A percentile compares a stretch with the other conserved stretches of the same genome.
These are phyloP conservation scores for Calonectria hongkongensis DNA, from an alignment of 2,329 filamentous ascomycete species.

Conservation along the genomic window DNA sequence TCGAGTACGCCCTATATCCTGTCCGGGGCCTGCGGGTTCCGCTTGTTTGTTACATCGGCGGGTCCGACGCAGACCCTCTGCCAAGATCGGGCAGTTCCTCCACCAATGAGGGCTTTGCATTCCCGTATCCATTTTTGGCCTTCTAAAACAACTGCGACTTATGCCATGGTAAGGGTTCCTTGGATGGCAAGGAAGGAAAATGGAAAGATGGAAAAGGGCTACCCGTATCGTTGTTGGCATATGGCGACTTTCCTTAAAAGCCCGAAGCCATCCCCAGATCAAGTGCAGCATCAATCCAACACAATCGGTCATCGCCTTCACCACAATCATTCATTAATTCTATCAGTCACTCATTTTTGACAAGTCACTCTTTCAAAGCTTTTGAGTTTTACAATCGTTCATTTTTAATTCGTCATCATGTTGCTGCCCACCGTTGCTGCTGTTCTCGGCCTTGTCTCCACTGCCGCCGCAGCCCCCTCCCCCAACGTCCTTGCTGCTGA, in stretches of 20 bases:
- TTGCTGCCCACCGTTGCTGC: conserved; percentile 47
- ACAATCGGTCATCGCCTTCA: neutral
- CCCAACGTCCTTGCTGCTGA: conserved; percentile 39
- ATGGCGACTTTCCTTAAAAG: conserved; percentile 20
- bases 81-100: conserved; percentile 16
- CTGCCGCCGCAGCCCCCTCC: conserved; percentile 41
- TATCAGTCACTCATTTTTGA: neutral
- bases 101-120: conserved; percentile 9
- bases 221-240: neutral
- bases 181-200: conserved; percentile 2
- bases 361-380: neutral
- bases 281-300: neutral
- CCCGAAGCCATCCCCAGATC: conserved; percentile 9
- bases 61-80: conserved; percentile 2
- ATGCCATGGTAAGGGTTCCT: conserved; percentile 18
- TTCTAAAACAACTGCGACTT: conserved; percentile 16
- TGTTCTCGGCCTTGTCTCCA: conserved; percentile 43
- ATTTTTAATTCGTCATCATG: conserved; percentile 29
- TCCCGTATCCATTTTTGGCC: conserved; percentile 17
- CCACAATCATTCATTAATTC: conserved; percentile 11
- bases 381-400: conserved; percentile 4
- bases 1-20: neutral
- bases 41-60: conserved; percentile 16
- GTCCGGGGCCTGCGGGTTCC: neutral
- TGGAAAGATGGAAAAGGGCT: conserved; percentile 3